Evolutionary conservation across 345 rosid genomes (phyloP).

Genomic region (Dipteronia sinensis): DNA sequence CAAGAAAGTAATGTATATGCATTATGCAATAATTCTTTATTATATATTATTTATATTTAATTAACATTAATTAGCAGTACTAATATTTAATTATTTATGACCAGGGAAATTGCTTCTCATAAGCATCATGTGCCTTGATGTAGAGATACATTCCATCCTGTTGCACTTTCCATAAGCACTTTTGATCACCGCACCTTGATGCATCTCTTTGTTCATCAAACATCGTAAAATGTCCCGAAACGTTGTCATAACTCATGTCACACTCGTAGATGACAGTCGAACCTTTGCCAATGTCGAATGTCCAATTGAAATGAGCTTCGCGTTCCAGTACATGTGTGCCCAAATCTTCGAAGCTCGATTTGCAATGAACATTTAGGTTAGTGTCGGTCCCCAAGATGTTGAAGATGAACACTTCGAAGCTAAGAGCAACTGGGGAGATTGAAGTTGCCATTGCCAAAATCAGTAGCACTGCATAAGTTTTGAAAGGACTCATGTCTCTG

Average conservation of each 20-base stretch:
- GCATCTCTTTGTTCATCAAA: slow-evolving; percentile 10
- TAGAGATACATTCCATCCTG: slow-evolving; percentile 19
- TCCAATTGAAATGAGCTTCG: slow-evolving; percentile 1
- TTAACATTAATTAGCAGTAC: no score
- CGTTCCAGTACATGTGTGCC: neutral
- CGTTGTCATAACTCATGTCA: slow-evolving; percentile 1
- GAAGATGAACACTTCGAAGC: slow-evolving; percentile 9
- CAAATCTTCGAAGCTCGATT: neutral
- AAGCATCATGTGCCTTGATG: neutral
- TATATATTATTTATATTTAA: no score
- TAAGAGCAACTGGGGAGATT: neutral
- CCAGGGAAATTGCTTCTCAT: slow-evolving; percentile 20
- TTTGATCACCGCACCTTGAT: neutral
- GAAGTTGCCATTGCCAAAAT: slow-evolving; percentile 6
- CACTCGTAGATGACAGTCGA: neutral
- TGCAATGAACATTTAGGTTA: slow-evolving; percentile 2
- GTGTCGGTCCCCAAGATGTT: slow-evolving; percentile 4
- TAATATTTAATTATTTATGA: neutral
- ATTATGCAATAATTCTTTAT: no score
- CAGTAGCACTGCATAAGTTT: neutral
- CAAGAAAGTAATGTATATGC: neutral
- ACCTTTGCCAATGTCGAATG: neutral
- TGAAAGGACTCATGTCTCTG: neutral
- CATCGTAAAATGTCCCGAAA: slow-evolving; percentile 15
- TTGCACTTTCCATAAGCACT: slow-evolving; percentile 14